Conservation (phyloP, 352 stramenopile genomes). For the Phytophthora nicotianae region DNA sequence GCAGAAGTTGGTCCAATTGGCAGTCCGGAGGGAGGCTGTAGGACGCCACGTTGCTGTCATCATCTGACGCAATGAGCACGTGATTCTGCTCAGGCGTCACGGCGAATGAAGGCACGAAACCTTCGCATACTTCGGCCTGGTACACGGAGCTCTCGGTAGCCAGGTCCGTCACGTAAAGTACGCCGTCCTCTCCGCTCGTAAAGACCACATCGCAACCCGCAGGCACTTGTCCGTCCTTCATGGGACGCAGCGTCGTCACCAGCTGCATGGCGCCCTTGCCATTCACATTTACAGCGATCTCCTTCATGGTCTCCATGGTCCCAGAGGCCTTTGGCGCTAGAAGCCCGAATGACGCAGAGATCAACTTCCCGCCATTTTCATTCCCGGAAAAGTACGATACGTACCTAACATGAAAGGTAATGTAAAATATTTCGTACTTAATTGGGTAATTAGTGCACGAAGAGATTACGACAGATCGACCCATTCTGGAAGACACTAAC, state of each 20-base stretch:
- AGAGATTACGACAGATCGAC: not conserved
- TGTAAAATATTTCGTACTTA: not conserved
- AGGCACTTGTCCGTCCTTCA: slow-evolving; percentile 40
- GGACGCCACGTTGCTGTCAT: slow-evolving; percentile 72
- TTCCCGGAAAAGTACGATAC: not conserved
- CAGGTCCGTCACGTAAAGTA: slow-evolving; percentile 80
- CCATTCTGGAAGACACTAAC: slow-evolving; percentile 14
- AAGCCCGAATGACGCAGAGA: slow-evolving; percentile 11
- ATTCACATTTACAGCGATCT: slow-evolving; percentile 76
- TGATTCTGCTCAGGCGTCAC: slow-evolving; percentile 70
- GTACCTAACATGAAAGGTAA: not conserved
- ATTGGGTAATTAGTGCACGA: not conserved
- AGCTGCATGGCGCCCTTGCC: slow-evolving; percentile 71
- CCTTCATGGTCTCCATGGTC: slow-evolving; percentile 77
- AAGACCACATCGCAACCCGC: slow-evolving; percentile 62
- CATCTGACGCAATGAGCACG: slow-evolving; percentile 69
- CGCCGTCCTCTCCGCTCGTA: slow-evolving; percentile 80
- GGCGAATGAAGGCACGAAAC: slow-evolving; percentile 69
- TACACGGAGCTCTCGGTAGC: slow-evolving; percentile 49
- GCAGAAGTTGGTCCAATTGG: slow-evolving; percentile 61
- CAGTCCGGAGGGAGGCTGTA: slow-evolving; percentile 66
- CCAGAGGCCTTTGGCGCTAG: not conserved
- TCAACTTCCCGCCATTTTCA: slow-evolving; percentile 24
- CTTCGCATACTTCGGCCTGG: slow-evolving; percentile 62
- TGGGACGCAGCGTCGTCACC: slow-evolving; percentile 38